Conservation (phyloP, 2,329 filamentous ascomycete genomes). For the Aspergillus persii region DNA sequence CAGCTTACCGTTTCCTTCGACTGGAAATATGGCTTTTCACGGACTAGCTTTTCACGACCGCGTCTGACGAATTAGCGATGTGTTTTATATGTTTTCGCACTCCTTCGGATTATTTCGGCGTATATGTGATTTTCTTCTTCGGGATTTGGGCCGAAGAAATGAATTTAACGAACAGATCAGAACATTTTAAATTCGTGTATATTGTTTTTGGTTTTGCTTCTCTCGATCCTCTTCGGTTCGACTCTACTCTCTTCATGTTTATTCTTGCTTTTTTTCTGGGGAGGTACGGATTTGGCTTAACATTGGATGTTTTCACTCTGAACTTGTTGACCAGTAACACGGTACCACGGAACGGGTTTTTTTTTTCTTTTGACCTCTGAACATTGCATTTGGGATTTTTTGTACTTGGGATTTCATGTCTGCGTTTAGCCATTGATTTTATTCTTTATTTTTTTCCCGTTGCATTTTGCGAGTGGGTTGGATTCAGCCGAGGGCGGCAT, state of each 20-base stretch:
- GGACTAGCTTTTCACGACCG: constrained; percentile 18
- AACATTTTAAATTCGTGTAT: constrained; percentile 17
- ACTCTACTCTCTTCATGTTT: not conserved
- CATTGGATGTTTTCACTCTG: constrained; percentile 1
- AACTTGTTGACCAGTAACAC: constrained; percentile 2
- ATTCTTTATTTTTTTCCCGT: constrained; percentile 6
- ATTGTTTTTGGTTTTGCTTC: not conserved
- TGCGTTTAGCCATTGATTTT: constrained; percentile 1
- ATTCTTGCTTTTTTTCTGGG: not conserved
- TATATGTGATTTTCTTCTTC: constrained; percentile 15
- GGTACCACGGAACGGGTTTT: constrained; percentile 10
- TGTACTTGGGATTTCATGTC: constrained; percentile 7
- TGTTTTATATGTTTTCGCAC: constrained; percentile 17
- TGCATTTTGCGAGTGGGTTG: constrained; percentile 18
- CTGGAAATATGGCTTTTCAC: constrained; percentile 20
- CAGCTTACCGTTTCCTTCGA: constrained; percentile 23
- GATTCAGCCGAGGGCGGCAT: constrained; percentile 16
- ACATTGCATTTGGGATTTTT: constrained; percentile 4
- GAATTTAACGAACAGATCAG: constrained; percentile 15
- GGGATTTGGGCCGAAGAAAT: constrained; percentile 10
- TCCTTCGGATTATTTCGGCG: constrained; percentile 19
- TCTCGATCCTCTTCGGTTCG: constrained; percentile 1
- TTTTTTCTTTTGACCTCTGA: not conserved
- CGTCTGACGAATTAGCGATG: constrained; percentile 23
- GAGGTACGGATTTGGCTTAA: constrained; percentile 7